A percentile compares a stretch with the other conserved stretches of the same genome.
Conservation (phyloP, 2,329 filamentous ascomycete species). For the Talaromyces sp. region DNA sequence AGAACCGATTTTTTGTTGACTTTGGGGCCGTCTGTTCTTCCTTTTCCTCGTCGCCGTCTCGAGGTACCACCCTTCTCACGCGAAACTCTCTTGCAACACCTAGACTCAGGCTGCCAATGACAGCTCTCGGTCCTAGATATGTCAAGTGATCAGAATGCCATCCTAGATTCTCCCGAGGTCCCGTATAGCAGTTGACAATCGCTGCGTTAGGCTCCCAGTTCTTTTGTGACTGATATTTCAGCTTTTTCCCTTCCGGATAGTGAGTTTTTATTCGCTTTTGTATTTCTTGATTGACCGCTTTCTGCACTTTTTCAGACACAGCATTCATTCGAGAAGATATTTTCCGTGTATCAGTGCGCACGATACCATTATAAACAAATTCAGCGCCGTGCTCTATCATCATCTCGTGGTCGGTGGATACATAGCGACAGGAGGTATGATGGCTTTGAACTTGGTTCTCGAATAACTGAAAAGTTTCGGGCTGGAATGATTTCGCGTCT, state of each 20-base stretch:
- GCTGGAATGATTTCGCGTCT: conserved; percentile 67
- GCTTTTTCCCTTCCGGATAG: conserved; percentile 67
- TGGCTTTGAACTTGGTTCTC: conserved; percentile 81
- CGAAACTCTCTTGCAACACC: conserved; percentile 93
- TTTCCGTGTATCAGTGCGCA: conserved; percentile 69
- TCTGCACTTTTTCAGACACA: conserved; percentile 66
- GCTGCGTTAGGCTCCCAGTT: conserved; percentile 83
- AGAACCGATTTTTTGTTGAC: conserved; percentile 12
- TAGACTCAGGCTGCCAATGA: conserved; percentile 86
- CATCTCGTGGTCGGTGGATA: conserved; percentile 67
- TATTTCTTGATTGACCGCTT: conserved; percentile 75
- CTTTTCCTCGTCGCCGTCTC: conserved; percentile 35
- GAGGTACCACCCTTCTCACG: conserved; percentile 68
- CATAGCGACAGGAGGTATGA: conserved; percentile 79
- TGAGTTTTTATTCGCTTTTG: conserved; percentile 61
- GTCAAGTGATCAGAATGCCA: conserved; percentile 92
- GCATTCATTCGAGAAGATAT: conserved; percentile 69
- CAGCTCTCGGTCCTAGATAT: conserved; percentile 80
- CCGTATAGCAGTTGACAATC: conserved; percentile 91
- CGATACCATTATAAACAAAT: conserved; percentile 80
- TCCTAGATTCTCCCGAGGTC: conserved; percentile 75
- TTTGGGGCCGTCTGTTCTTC: neutral
- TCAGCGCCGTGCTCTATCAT: conserved; percentile 63
- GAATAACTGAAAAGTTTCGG: conserved; percentile 76
- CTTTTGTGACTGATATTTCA: conserved; percentile 69